Evolutionary conservation across 2,329 filamentous ascomycete species (phyloP).

Genomic region (Emergomyces pasteurianus): DNA sequence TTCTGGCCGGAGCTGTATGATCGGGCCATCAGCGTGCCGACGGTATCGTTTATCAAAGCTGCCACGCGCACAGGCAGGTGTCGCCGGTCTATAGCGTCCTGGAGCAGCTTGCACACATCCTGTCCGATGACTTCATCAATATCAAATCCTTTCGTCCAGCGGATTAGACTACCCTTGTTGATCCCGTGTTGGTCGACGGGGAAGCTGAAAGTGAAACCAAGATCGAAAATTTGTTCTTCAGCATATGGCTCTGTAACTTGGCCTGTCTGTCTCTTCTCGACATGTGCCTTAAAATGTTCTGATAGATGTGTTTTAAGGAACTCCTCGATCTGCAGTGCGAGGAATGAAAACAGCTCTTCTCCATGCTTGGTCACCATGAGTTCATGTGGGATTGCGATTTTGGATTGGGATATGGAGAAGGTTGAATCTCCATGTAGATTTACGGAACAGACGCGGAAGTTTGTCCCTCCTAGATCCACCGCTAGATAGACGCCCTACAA

Average conservation of each 20-base stretch:
- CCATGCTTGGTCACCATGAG: constrained; percentile 84
- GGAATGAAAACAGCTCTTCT: constrained; percentile 78
- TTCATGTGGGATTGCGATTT: constrained; percentile 78
- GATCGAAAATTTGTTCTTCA: constrained; percentile 71
- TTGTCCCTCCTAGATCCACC: constrained; percentile 95
- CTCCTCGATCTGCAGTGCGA: constrained; percentile 80
- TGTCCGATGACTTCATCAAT: constrained; percentile 89
- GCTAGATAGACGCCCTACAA: constrained; percentile 80
- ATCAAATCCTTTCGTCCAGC: constrained; percentile 98
- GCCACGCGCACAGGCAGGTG: constrained; percentile 85
- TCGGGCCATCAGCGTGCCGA: constrained; percentile 93
- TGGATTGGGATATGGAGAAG: constrained; percentile 85
- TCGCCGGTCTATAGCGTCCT: constrained; percentile 77
- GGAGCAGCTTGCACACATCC: constrained; percentile 84
- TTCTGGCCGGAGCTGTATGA: constrained; percentile 83
- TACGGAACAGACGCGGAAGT: constrained; percentile 95
- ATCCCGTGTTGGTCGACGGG: constrained; percentile 89
- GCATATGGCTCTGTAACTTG: constrained; percentile 48
- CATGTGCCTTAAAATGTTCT: constrained; percentile 67
- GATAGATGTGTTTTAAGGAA: constrained; percentile 82
- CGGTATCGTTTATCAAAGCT: constrained; percentile 92
- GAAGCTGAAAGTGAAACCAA: constrained; percentile 99
- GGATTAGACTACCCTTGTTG: constrained; percentile 85
- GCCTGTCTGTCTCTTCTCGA: constrained; percentile 50
- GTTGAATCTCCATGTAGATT: constrained; percentile 87